Evolutionary conservation across 345 rosid species (phyloP).

Genomic region (Luvunga scandens): DNA sequence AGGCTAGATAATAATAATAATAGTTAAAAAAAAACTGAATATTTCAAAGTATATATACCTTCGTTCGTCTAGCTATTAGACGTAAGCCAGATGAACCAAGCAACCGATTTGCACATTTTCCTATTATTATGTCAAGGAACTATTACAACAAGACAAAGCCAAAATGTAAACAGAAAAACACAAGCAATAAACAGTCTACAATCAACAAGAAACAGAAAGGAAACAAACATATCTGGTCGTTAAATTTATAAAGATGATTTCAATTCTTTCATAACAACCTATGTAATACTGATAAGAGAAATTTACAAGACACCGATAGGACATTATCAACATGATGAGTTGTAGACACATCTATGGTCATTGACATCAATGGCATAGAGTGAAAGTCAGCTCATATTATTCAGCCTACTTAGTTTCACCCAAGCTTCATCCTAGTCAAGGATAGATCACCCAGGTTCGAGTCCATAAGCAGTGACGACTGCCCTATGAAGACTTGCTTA

Average conservation of each 20-base stretch:
- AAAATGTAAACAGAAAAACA: background rate
- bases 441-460: too few relatives aligned
- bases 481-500: too few relatives aligned
- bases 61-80: conserved; percentile 81
- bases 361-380: too few relatives aligned
- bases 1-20: background rate
- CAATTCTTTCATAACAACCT: background rate
- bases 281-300: background rate
- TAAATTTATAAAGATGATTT: background rate
- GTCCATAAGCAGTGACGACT: too few relatives aligned
- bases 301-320: too few relatives aligned
- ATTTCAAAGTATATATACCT: conserved; percentile 25
- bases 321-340: background rate
- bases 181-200: background rate
- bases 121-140: conserved; percentile 34
- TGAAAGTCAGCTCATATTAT: too few relatives aligned
- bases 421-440: too few relatives aligned
- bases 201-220: background rate
- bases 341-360: too few relatives aligned
- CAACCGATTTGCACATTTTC: conserved; percentile 89
- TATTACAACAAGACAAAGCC: background rate
- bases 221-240: background rate
- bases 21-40: background rate
- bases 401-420: too few relatives aligned
- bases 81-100: conserved; percentile 87